These are phyloP conservation scores for Adansonia rubrostipa DNA, from an alignment of 441 rosid genomes.

Conservation along the genomic window DNA sequence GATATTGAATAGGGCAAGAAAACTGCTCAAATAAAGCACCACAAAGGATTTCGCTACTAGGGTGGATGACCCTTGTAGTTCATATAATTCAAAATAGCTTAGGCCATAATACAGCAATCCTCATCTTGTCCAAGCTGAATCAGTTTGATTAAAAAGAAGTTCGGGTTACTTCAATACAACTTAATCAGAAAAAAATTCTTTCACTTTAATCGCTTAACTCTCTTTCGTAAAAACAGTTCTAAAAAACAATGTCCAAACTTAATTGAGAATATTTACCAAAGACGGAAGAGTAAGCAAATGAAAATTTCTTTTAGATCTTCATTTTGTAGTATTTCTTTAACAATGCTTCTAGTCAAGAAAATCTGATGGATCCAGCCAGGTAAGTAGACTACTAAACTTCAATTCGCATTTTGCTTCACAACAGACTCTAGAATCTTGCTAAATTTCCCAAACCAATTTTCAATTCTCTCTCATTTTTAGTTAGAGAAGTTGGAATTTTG, in stretches of 20 bases:
- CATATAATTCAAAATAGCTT: too few species aligned
- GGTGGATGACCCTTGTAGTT: slow-evolving; percentile 35
- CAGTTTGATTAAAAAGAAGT: too few species aligned
- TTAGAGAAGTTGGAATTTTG: not conserved
- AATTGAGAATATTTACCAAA: not conserved
- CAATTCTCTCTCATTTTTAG: not conserved
- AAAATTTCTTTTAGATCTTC: not conserved
- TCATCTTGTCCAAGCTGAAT: too few species aligned
- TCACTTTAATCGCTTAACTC: not conserved
- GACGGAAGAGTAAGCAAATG: not conserved
- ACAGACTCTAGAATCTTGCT: not conserved
- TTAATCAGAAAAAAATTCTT: not conserved
- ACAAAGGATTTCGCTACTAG: slow-evolving; percentile 55
- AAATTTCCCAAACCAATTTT: not conserved
- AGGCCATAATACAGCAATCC: too few species aligned
- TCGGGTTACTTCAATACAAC: too few species aligned
- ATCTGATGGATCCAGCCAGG: not conserved
- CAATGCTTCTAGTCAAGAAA: not conserved
- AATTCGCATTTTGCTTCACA: not conserved
- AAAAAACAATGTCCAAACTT: not conserved
- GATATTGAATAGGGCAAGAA: slow-evolving; percentile 44
- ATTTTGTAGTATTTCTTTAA: not conserved
- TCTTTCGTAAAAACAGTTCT: not conserved
- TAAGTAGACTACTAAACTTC: not conserved
- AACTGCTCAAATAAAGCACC: slow-evolving; percentile 43